Evolutionary conservation across 1,139 yeast species (phyloP).

Genomic region (Geotrichum reessii): DNA sequence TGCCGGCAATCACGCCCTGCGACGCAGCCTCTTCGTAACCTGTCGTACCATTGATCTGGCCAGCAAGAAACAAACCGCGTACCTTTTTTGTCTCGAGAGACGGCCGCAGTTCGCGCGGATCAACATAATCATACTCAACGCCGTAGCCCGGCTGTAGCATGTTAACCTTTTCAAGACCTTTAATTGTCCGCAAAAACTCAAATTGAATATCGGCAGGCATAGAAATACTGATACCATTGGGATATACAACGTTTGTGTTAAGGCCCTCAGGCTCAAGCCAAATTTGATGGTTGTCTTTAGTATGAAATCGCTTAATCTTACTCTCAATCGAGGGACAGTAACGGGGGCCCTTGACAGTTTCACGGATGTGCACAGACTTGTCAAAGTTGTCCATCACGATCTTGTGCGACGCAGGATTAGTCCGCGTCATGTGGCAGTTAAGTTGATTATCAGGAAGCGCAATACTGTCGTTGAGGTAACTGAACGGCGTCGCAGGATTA

Average conservation of each 20-base stretch:
- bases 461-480: constrained; percentile 68
- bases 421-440: constrained; percentile 69
- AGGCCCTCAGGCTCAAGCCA: constrained; percentile 98
- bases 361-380: constrained; percentile 82
- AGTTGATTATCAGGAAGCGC: constrained; percentile 48
- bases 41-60: constrained; percentile 97
- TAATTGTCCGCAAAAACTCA: constrained; percentile 65
- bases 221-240: constrained; percentile 93
- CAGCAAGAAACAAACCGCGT: constrained; percentile 79
- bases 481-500: constrained; percentile 80
- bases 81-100: constrained; percentile 81
- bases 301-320: constrained; percentile 73
- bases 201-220: constrained; percentile 93
- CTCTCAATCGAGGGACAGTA: constrained; percentile 97
- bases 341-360: constrained; percentile 93
- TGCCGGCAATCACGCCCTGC: constrained; percentile 93
- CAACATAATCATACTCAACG: constrained; percentile 93
- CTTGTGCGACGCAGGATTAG: constrained; percentile 71
- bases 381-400: constrained; percentile 65
- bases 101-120: constrained; percentile 76
- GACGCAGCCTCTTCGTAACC: constrained; percentile 99
- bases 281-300: constrained; percentile 68
- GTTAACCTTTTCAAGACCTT: constrained; percentile 80
- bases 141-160: constrained; percentile 97
- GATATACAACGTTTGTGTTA: constrained; percentile 78